phyloP scores from a whole-genome alignment of 108 stramenopile species.

The Nannochloropsis salina region DNA sequence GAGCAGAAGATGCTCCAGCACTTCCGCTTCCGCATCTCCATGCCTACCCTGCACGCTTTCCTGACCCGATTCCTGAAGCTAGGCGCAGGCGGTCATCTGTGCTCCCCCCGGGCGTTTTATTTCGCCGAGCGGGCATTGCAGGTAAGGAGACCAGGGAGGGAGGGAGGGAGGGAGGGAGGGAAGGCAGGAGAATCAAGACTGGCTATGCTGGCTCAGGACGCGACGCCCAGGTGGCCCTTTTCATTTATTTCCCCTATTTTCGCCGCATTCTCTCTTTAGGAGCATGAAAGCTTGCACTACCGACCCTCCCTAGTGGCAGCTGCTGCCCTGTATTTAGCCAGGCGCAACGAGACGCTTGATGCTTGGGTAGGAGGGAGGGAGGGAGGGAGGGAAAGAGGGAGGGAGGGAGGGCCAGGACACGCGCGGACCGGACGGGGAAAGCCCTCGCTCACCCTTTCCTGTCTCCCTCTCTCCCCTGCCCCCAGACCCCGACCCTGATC shows the following conservation, averaged over 20 bases:
- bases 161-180: constrained; percentile 19
- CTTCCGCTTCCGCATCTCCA: constrained; percentile 41
- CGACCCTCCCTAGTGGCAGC: constrained; percentile 46
- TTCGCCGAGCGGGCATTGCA: constrained; percentile 32
- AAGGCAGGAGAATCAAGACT: neutral
- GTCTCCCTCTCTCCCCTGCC: neutral
- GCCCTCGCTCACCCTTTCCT: neutral
- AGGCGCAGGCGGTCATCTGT: constrained; percentile 22
- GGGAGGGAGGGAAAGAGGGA: too few relatives aligned
- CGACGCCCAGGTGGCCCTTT: neutral
- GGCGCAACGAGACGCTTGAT: neutral
- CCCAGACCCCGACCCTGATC: neutral
- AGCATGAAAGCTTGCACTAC: constrained; percentile 43
- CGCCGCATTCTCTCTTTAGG: neutral
- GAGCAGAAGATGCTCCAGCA: constrained; percentile 44
- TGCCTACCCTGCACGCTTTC: constrained; percentile 52
- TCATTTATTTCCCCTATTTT: neutral
- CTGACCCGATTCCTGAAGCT: constrained; percentile 46
- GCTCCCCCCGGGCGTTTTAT: neutral
- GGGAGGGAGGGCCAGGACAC: neutral
- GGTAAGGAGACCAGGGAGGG: neutral
- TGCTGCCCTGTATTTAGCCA: constrained; percentile 38
- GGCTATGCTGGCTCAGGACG: neutral
- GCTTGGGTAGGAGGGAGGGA: neutral
- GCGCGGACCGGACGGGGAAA: too few relatives aligned